Evolutionary conservation across 2,329 filamentous ascomycete species (phyloP), one percentile per base, ranked within the genome.

Genomic region (Cladophialophora chaetospira): DNA sequence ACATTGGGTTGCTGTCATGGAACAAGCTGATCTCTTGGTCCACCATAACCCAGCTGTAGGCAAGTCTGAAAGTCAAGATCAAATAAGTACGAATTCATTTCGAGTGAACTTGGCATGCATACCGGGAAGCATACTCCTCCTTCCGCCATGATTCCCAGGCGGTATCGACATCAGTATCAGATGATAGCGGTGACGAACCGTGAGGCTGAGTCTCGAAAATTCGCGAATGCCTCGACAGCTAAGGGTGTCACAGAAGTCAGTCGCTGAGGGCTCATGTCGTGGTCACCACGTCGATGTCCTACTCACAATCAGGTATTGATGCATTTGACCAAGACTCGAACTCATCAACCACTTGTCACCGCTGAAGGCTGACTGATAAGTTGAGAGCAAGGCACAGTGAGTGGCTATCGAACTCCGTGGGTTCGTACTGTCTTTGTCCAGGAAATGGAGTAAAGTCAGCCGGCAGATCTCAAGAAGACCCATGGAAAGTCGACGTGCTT

Each of bases 401-500:
- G 28, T 13, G 2, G 43, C 28, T 3, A 25, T 3, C 2, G 43
- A 13, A 45, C 26, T 45, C 21, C 36, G 43, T 3, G 43, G 43
- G 5, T 17, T 45, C 2, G 43, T 23, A 13, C 13, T 3, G 10
- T 42, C 36, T 17, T 42, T 42, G 36, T 42, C 36, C 6, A 42
- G 19, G 15, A 42, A 17, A 13, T 42, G 15, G 36, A 42, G 3
- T 3, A 42, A 17, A 42, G 36, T 17, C 19, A 42, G n/a, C 3
- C 17, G n/a, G 36, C 52, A 55, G 4, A 42, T 48, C 11, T 55
- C 52, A 2, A 55, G 33, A 2, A 55, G 31, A 6, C 31, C 52
- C 5, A 38, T n/a, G 10, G 52, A 55, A 19, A 55, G 26, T 8
- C 52, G 52, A 19, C 52, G 52, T 4, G 52, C 52, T 17, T 55